Evolutionary conservation across 2,329 filamentous ascomycete genomes (phyloP).

Genomic region (Fusarium solani-melongenae): DNA sequence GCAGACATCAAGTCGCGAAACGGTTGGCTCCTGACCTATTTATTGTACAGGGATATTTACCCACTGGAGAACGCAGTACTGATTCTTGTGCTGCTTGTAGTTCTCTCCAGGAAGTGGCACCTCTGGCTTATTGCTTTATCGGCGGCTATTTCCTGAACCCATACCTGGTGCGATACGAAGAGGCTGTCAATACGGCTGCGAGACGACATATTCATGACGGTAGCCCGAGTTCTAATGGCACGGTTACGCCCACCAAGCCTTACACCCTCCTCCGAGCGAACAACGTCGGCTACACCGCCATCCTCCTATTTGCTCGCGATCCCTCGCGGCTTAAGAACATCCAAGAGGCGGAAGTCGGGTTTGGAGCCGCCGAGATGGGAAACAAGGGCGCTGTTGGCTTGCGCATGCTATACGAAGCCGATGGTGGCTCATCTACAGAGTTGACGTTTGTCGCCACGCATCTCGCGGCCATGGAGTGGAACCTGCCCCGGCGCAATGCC

Average conservation of each 20-base stretch:
- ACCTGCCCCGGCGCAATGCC: conserved; percentile 78
- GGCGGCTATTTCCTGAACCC: conserved; percentile 81
- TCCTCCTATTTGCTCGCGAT: conserved; percentile 84
- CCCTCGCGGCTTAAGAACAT: conserved; percentile 70
- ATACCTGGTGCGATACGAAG: conserved; percentile 78
- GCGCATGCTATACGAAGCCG: conserved; percentile 68
- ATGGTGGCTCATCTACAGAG: conserved; percentile 60
- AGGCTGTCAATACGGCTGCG: conserved; percentile 75
- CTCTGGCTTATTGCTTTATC: conserved; percentile 85
- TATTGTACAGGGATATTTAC: conserved; percentile 10
- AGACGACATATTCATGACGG: conserved; percentile 26
- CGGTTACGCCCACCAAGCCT: conserved; percentile 47
- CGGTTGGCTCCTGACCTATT: neutral
- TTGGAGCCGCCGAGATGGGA: conserved; percentile 88
- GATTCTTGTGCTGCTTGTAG: conserved; percentile 49
- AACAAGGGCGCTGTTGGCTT: conserved; percentile 94
- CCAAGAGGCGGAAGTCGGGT: conserved; percentile 84
- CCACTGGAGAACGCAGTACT: conserved; percentile 29
- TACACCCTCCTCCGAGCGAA: conserved; percentile 78
- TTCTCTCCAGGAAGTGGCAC: conserved; percentile 92
- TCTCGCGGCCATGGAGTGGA: conserved; percentile 87
- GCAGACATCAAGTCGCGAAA: conserved; percentile 16
- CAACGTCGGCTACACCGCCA: conserved; percentile 89
- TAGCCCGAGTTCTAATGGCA: conserved; percentile 2
- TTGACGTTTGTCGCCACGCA: conserved; percentile 91